phyloP scores from a whole-genome alignment of 257 asterid genomes.

The Solanum pennellii region DNA sequence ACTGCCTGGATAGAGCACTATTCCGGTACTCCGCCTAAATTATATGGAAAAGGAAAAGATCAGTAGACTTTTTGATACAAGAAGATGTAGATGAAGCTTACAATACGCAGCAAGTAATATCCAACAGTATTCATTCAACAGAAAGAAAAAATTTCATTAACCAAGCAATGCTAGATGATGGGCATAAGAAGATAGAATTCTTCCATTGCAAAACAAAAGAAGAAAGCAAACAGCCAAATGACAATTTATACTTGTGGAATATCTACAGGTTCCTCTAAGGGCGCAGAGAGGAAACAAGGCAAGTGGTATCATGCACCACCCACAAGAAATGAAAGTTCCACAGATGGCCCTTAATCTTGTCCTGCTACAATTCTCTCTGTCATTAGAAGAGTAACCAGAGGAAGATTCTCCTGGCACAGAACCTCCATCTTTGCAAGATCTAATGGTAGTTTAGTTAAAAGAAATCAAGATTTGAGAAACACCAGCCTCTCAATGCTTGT shows the following conservation, averaged over 20 bases:
- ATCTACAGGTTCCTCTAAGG: background rate
- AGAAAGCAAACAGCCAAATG: background rate
- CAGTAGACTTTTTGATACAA: background rate
- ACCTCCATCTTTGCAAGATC: background rate
- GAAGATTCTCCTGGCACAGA: background rate
- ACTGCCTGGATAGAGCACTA: slow-evolving; percentile 51
- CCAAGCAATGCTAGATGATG: background rate
- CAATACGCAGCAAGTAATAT: background rate
- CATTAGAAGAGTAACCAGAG: background rate
- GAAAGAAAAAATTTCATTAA: background rate
- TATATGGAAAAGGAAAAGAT: background rate
- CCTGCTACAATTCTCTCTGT: background rate
- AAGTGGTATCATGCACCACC: background rate
- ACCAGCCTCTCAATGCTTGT: background rate
- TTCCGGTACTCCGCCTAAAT: slow-evolving; percentile 72
- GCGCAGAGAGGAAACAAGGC: background rate
- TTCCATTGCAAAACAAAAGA: background rate
- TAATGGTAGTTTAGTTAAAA: background rate
- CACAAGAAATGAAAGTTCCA: background rate
- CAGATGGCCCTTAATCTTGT: background rate
- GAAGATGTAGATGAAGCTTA: background rate
- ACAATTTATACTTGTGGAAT: background rate
- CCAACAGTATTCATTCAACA: background rate
- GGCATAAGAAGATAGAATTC: background rate
- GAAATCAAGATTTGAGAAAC: background rate